Base-by-base conservation (phyloP, 208 protist genomes). In the Leishmania turanica region DNA sequence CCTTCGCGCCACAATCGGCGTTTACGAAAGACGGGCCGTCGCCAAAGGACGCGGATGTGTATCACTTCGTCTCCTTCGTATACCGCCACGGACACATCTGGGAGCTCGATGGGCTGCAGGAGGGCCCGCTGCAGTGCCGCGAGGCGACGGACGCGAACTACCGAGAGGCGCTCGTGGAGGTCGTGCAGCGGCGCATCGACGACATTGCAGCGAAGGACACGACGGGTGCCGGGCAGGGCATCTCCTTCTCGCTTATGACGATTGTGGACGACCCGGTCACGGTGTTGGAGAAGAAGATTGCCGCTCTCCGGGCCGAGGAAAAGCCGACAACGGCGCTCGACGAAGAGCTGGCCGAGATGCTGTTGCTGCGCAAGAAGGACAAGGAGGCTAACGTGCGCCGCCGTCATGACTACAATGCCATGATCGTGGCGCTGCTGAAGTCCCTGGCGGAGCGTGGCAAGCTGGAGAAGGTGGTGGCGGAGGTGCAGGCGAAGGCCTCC, bases 101-200 rank as follows among this genome's bases (percentile, higher is more conserved):
- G 93, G 98, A 99, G 89, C 88, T 99, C 27, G 99, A 99, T 80
- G 99, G 99, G n/a, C 85, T 99, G 5, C 95, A 99, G 88, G 70
- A 81, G 49, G 97, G 93, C 0, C 98, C 99, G 13, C 95, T 99
- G 58, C 79, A 92, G 42, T 96, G 91, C 31, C 79, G 79, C 34
- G 92, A 95, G n/a, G 89, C 94, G 21, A 94, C 75, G 0, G 89
- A 93, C 68, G 84, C 76, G 8, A 92, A 93, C 79, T 93, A 94
- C 83, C 90, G 89, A 75, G 85, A 89, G 64, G 87, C 84, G 37
- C 81, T 97, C 4, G 83, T 95, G 47, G 87, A 93, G 58, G 87
- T 91, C 11, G 97, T 99, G 79, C 88, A 99, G 82, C 83, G 95
- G 69, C 90, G 96, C 65, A 98, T 99, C 66, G 58, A 80, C 68